Base-by-base conservation (phyloP, 2,329 filamentous ascomycete species). In the Phyllosticta citrichinensis region DNA sequence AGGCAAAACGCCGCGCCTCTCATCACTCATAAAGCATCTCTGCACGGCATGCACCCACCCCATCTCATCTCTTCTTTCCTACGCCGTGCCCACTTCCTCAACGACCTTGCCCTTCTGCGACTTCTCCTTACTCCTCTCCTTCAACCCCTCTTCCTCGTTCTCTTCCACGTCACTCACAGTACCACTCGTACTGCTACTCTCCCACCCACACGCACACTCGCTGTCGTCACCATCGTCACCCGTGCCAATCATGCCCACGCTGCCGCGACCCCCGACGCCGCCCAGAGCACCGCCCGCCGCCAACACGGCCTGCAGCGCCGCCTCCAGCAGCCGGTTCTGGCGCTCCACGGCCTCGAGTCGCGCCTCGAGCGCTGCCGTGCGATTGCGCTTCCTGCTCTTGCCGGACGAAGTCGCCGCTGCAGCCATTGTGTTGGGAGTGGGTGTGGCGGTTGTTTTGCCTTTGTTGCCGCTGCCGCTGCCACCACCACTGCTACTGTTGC, bases 291-390 rank as follows among this genome's bases (percentile, higher is more conserved):
- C 60, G 24, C 60, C 25, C 55, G 60, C 74, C 55, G 69, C 68
- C 35, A 76, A 60, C 51, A 76, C 72, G 5, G 74, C 74, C 66
- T 73, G 71, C 24, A 76, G 64, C 5, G 74, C 74, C 9, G 74
- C 74, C 25, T 72, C 70, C 9, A 76, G 66, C 8, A 76, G 58
- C 17, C 66, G 66, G 60, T 76, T 76, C 58, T 75, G 70, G 47
- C 74, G 71, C 62, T 75, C 73, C 24, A 76, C 62, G 14, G 70
- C 71, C 53, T 74, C 72, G 40, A 76, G 62, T 2, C 73, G 62
- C 58, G 40, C 63, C 58, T 64, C 64, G 56, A 27, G 56, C 40
- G 40, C 40, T 14, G 40, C 40, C 14, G 40, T n/a, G 14, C 17
- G 40, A n/a, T 14, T 47, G 3, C 40, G 40, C n/a, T 47, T 47